Evolutionary conservation across 495 filamentous ascomycete species (phyloP).

Genomic region (Tuber brumale): DNA sequence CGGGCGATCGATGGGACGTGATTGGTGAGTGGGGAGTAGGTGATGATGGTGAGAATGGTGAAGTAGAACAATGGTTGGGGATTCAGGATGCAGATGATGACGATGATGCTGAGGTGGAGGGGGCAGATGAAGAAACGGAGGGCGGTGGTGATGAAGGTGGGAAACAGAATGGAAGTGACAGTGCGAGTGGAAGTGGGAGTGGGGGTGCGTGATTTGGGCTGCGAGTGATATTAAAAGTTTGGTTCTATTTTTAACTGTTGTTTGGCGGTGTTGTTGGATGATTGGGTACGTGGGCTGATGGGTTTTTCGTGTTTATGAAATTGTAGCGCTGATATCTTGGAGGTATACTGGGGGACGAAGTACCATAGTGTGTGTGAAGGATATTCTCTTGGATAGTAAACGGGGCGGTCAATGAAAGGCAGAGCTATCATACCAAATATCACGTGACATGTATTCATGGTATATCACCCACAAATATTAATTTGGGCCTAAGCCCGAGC

Average conservation of each 20-base stretch:
- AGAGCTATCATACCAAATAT: neutral
- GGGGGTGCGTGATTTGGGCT: neutral
- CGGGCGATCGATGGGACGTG: constrained; percentile 91
- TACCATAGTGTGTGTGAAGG: neutral
- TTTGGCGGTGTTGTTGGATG: neutral
- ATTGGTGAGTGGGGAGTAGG: constrained; percentile 60
- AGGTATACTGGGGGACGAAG: neutral
- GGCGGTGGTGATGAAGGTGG: constrained; percentile 45
- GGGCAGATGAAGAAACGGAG: constrained; percentile 32
- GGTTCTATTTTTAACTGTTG: neutral
- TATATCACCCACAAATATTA: neutral
- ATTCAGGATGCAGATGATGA: constrained; percentile 44
- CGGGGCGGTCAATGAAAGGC: neutral
- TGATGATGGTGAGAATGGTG: constrained; percentile 41
- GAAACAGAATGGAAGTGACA: constrained; percentile 31
- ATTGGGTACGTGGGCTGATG: neutral
- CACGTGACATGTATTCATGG: neutral
- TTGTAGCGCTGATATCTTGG: neutral
- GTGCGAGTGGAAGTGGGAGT: neutral
- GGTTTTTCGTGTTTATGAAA: neutral
- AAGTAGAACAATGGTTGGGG: constrained; percentile 15
- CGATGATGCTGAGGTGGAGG: constrained; percentile 41
- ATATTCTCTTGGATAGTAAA: neutral
- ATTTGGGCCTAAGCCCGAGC: neutral
- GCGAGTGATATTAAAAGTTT: neutral